A percentile compares a stretch with the other conserved stretches of the same genome.
phyloP scores from a whole-genome alignment of 169 alveolate genomes.

The Plasmodium billcollinsi region DNA sequence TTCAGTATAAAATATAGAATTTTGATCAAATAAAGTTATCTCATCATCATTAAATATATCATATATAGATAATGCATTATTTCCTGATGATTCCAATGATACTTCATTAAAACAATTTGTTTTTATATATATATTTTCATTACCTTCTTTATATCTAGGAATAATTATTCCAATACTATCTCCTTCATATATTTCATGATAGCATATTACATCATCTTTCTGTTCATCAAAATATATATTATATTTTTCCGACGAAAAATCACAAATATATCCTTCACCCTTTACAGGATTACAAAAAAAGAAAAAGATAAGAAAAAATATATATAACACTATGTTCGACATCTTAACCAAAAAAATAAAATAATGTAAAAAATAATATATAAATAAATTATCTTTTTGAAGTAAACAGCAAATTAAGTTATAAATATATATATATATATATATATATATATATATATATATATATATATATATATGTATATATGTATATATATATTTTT shows the following conservation, averaged over 20 bases:
- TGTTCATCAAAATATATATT: conserved; percentile 30
- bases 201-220: conserved; percentile 42
- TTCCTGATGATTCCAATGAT: conserved; percentile 35
- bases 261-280: conserved; percentile 34
- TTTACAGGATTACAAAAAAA: conserved; percentile 16
- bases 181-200: conserved; percentile 35
- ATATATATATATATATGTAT: background rate
- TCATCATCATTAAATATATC: conserved; percentile 25
- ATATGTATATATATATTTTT: background rate
- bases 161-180: conserved; percentile 62
- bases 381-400: background rate
- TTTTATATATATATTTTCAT: conserved; percentile 28
- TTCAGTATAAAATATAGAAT: conserved; percentile 15
- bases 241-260: conserved; percentile 46
- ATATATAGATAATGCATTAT: conserved; percentile 28
- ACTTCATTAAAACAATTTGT: conserved; percentile 57
- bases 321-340: conserved; percentile 9
- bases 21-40: conserved; percentile 8
- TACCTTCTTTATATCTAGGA: conserved; percentile 38
- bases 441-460: background rate
- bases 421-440: background rate
- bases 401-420: background rate
- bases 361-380: conserved; percentile 5
- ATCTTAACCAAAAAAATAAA: background rate
- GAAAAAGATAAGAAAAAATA: conserved; percentile 8